These are phyloP conservation scores for Aspergillus sclerotiicarbonarius DNA, from an alignment of 495 filamentous ascomycete genomes.

Conservation along the genomic window DNA sequence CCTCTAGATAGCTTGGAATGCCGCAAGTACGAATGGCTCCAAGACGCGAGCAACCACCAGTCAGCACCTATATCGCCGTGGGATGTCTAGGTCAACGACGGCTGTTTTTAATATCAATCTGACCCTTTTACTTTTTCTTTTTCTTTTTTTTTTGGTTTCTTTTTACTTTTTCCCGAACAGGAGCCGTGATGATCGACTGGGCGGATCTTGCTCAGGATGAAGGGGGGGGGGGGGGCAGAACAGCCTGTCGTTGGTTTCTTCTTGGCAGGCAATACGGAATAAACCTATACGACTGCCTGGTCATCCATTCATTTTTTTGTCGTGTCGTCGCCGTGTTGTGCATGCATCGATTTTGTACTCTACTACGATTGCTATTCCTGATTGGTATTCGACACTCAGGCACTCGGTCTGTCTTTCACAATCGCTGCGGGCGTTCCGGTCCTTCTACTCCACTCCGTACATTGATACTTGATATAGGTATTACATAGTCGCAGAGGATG, in stretches of 20 bases:
- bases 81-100: background rate
- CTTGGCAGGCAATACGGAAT: too few species aligned
- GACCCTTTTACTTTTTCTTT: background rate
- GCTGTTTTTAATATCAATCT: too few species aligned
- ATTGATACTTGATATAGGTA: background rate
- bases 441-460: too few species aligned
- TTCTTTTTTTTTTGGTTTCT: background rate
- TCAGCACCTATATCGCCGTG: background rate
- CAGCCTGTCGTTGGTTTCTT: background rate
- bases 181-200: background rate
- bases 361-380: too few species aligned
- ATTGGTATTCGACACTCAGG: too few species aligned
- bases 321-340: too few species aligned
- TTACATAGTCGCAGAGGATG: background rate
- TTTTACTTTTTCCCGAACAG: background rate
- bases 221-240: background rate
- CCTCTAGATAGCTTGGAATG: too few species aligned
- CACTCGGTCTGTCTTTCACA: too few species aligned
- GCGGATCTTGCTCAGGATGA: background rate
- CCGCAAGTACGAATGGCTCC: background rate
- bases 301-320: too few species aligned
- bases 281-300: too few species aligned
- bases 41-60: background rate
- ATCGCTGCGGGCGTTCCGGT: too few species aligned
- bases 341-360: too few species aligned